Evolutionary conservation across 352 stramenopile genomes (phyloP), one percentile per base, ranked within the genome.

Genomic region (Blastocystis sp.): DNA sequence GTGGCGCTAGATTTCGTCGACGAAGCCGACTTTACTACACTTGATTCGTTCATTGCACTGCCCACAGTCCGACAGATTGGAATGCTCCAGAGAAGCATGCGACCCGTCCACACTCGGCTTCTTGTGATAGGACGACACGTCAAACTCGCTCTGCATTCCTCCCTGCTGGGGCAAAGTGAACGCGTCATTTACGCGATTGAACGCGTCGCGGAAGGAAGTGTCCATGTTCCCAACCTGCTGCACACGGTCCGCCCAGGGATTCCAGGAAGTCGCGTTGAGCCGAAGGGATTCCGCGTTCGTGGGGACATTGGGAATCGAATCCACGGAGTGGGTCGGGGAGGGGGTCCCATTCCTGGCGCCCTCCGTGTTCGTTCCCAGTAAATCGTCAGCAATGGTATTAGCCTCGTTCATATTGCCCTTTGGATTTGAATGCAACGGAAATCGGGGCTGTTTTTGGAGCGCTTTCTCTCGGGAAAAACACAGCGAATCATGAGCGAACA

Each of bases 391-490:
- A 56, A 56, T 14, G 48, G 5, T 14, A 14, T 56, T 56, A 14
- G 14, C 14, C 48, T 56, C 48, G 5, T 56, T 14, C 48, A 56
- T 56, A 17, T 56, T 14, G 48, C 14, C 48, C 5, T 56, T 56
- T 56, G 66, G 21, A 60, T 77, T 61, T 77, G 40, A 43, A 43
- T 34, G 53, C 9, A 41, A 19, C 74, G 9, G n/a, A 84, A 84
- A 70, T 69, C n/a, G 38, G 38, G 28, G 17, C 2, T 40, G 59
- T 67, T 84, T 45, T 10, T 19, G 60, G 9, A 41, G n/a, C 66
- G 9, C 48, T 21, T 38, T 28, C 28, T 76, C 53, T 76, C 21
- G 2, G 1, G 19, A 23, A 59, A 48, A 52, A 52, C 66, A 71
- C 64, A 40, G 19, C n/a, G 14, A 76, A 76, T n/a, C 3, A 84